Conservation (phyloP, 768 basidiomycete species). For the Termitomyces sp. region DNA sequence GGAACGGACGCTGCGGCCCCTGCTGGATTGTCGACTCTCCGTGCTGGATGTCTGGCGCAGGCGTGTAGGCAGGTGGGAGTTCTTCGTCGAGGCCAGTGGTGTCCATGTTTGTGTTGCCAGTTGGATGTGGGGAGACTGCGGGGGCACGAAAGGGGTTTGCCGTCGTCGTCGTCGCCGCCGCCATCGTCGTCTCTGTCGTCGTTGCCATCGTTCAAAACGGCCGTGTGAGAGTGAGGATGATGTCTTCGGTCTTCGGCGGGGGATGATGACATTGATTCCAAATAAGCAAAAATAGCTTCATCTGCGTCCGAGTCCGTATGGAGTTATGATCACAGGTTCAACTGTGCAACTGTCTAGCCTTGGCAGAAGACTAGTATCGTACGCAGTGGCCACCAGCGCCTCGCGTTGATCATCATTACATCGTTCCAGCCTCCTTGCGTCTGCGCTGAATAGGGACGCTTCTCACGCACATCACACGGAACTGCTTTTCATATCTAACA, state of each 20-base stretch:
- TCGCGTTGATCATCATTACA: no score
- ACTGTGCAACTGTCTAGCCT: no score
- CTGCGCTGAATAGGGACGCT: no score
- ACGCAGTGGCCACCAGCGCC: no score
- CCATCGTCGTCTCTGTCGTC: not conserved
- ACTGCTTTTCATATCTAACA: no score
- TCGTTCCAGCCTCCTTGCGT: no score
- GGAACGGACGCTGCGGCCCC: slow-evolving; percentile 62
- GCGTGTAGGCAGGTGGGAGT: slow-evolving; percentile 66
- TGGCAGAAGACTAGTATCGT: no score
- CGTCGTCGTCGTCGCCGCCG: not conserved
- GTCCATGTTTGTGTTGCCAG: slow-evolving; percentile 1
- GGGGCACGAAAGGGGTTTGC: slow-evolving; percentile 29
- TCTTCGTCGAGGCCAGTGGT: slow-evolving; percentile 36
- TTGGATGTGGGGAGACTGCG: slow-evolving; percentile 21
- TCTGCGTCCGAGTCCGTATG: no score
- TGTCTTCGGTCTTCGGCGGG: no score
- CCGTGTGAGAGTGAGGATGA: not conserved
- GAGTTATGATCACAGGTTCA: no score
- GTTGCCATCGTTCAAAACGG: not conserved
- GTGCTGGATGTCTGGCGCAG: slow-evolving; percentile 39
- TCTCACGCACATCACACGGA: no score
- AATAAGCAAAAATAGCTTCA: not conserved
- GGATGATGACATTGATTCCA: not conserved
- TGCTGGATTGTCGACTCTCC: slow-evolving; percentile 62